Evolutionary conservation across 2,329 filamentous ascomycete species (phyloP), one percentile per base, ranked within the genome.

Genomic region (Hymenoscyphus infarciens): DNA sequence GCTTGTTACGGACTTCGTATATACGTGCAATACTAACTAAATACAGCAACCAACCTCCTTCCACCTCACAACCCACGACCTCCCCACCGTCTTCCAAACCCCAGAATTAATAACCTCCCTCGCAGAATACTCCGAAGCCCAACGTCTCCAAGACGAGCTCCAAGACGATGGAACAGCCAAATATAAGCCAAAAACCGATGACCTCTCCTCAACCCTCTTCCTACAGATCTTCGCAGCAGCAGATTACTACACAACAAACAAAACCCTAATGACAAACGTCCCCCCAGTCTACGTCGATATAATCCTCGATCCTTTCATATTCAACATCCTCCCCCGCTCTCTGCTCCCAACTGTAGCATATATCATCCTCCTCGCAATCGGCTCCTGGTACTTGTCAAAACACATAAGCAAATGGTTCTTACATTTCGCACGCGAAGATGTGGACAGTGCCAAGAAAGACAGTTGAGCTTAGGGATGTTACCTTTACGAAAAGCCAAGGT

Each of bases 21-120:
- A n/a, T n/a, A n/a, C n/a, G n/a, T n/a, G n/a, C n/a, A n/a, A n/a
- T n/a, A n/a, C n/a, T n/a, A n/a, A n/a, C n/a, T n/a, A n/a, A n/a
- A n/a, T n/a, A n/a, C n/a, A 97, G 93, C 89, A 97, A 87, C 94
- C 94, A 54, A 96, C 93, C 0, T 78, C 83, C 27, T 96, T 97
- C 77, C 81, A 79, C 65, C 79, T 97, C 25, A 80, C 87, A 63
- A 85, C 87, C 0, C 86, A 87, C 73, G 78, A 87, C 38, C 73
- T 92, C 15, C 74, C 81, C 25, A 75, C 82, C 27, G 84, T 91
- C 59, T 86, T 89, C 69, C 79, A 83, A 53, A 83, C 82, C 0
- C 81, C 87, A 4, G 77, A 82, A 10, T 81, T 96, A 31, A 79
- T 89, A 65, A 79, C 83, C 25, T 88, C 90, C 1, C 78, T 96